Evolutionary conservation across 2,329 filamentous ascomycete genomes (phyloP).

Genomic region (Rutstroemia sp.): DNA sequence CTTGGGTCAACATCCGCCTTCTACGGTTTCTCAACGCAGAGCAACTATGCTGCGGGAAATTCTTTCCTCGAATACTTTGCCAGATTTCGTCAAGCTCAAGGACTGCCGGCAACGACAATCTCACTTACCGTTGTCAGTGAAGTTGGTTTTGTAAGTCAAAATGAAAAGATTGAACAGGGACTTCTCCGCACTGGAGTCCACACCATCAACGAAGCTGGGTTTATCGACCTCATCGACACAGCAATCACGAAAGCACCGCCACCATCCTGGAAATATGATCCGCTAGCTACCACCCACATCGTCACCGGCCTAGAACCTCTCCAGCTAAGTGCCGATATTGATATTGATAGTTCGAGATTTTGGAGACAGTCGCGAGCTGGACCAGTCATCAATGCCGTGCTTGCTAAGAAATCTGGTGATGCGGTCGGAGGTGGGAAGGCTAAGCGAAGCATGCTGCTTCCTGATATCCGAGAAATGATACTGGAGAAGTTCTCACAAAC

Average conservation of each 20-base stretch:
- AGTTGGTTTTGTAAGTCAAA: conserved; percentile 29
- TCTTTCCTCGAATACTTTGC: conserved; percentile 32
- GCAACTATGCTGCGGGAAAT: conserved; percentile 34
- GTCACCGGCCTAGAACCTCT: background rate
- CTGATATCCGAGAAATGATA: conserved; percentile 31
- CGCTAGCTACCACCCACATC: background rate
- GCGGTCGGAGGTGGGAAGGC: background rate
- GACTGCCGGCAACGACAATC: conserved; percentile 23
- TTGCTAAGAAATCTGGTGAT: background rate
- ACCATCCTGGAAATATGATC: background rate
- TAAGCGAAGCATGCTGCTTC: background rate
- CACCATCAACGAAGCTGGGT: conserved; percentile 11
- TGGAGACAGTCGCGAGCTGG: background rate
- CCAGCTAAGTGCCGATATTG: background rate
- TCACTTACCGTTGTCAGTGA: conserved; percentile 31
- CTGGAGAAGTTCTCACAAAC: conserved; percentile 39
- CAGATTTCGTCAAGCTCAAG: conserved; percentile 20
- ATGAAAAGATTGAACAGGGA: conserved; percentile 12
- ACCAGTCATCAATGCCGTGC: background rate
- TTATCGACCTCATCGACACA: conserved; percentile 19
- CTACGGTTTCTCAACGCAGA: conserved; percentile 29
- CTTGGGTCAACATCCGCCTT: conserved; percentile 25
- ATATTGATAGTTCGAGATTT: background rate
- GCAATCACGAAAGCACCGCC: conserved; percentile 7
- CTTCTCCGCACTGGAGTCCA: conserved; percentile 12